Base-by-base conservation (phyloP, 2,329 filamentous ascomycete genomes). In the Nothopassalora personata region DNA sequence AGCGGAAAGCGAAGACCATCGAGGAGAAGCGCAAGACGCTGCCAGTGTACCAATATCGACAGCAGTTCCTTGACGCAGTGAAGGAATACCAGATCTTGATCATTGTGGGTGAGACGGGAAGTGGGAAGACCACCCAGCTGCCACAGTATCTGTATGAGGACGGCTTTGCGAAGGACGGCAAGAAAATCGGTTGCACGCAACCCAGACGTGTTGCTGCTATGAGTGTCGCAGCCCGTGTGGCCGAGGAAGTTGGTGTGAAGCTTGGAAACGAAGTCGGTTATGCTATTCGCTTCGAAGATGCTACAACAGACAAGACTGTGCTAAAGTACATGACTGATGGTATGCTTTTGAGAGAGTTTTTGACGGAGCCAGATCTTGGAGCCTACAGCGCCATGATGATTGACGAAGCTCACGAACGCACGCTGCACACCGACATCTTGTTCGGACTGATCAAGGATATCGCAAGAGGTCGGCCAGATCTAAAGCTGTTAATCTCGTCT, bases 281-380 rank as follows among this genome's bases (percentile, higher is more conserved):
- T 72, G 87, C 88, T 0, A 96, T 99, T 67, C 89, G 94, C 61
- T 99, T 97, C 68, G 94, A 99, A 72, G 90, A 97, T 74, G 86
- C 87, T 63, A 96, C 91, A 0, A 90, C 86, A 71, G 91, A 96
- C 68, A 95, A 96, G 76, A 97, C 94, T 0, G 80, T 93, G 7
- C 77, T 99, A 56, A 95, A 96, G 74, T 97, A 96, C 75, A 93
- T 96, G 89, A 99, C 94, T 0, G 94, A 99, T 70, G 94, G 94
- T 71, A 96, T 97, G 88, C 79, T 97, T 43, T 79, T 97, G 31
- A 83, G 91, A 71, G 91, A 96, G 71, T 89, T 97, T 64, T 84
- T 97, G 77, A 93, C 90, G 0, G 91, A 96, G 68, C 92, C 93
- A 0, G 86, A 93, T 65, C 78, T 97, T 5, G 83, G 85, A 1